Percentiles rank a stretch among this genome's conserved stretches.
Conservation (phyloP, 345 rosid species). For the Hirschfeldia incana region DNA sequence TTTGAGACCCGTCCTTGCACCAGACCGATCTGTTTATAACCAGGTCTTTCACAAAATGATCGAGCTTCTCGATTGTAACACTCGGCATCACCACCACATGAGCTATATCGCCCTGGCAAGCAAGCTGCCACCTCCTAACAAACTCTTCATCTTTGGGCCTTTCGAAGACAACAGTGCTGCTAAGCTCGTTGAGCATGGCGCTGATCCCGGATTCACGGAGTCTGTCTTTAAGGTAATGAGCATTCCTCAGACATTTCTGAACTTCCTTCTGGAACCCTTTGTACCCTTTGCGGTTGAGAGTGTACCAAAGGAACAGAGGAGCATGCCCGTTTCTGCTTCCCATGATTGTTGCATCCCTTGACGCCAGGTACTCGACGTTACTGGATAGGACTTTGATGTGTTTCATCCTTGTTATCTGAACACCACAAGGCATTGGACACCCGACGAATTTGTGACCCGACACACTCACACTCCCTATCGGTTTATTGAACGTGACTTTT, state of each 20-base stretch:
- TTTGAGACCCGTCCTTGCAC: constrained; percentile 53
- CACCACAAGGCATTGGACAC: constrained; percentile 99
- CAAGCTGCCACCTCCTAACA: constrained; percentile 92
- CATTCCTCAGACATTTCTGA: constrained; percentile 89
- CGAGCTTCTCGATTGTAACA: constrained; percentile 77
- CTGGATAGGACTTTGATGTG: constrained; percentile 81
- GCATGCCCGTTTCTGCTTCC: constrained; percentile 99
- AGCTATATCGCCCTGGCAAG: constrained; percentile 83
- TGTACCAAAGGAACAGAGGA: constrained; percentile 95
- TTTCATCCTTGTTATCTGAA: constrained; percentile 84
- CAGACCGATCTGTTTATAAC: constrained; percentile 58
- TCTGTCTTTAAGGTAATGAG: constrained; percentile 79
- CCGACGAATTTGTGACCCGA: constrained; percentile 96
- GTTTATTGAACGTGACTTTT: constrained; percentile 86
- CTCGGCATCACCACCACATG: constrained; percentile 97
- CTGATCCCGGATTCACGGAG: constrained; percentile 70
- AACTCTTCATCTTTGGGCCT: constrained; percentile 89
- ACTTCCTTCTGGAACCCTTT: constrained; percentile 95
- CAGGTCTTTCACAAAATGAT: constrained; percentile 65
- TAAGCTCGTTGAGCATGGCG: constrained; percentile 91
- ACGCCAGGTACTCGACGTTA: constrained; percentile 91
- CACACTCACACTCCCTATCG: constrained; percentile 93
- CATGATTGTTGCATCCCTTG: constrained; percentile 99
- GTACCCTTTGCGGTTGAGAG: constrained; percentile 86
- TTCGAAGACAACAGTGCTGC: constrained; percentile 95